Evolutionary conservation across 768 basidiomycete genomes (phyloP).

Genomic region (Lentinula lateritia): DNA sequence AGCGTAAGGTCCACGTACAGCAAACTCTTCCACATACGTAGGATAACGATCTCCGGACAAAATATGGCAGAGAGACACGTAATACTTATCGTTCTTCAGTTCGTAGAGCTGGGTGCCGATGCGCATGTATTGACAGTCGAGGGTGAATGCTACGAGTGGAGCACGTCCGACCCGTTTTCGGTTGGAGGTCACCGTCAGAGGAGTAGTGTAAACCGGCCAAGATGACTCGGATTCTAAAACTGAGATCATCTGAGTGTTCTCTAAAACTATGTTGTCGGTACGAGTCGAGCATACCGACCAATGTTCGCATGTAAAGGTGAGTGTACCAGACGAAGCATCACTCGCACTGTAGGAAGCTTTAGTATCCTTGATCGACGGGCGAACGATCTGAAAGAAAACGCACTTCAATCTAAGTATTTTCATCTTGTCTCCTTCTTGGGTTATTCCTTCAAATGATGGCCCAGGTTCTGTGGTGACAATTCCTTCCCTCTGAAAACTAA

Average conservation of each 20-base stretch:
- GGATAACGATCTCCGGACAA: background rate
- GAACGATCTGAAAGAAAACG: background rate
- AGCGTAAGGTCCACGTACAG: background rate
- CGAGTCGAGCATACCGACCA: too few species aligned
- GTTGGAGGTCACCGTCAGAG: background rate
- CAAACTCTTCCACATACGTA: background rate
- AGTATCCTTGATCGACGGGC: background rate
- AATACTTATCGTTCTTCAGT: too few species aligned
- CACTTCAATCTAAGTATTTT: conserved; percentile 6
- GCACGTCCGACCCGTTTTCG: background rate
- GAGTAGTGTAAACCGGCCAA: background rate
- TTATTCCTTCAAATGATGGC: conserved; percentile 4
- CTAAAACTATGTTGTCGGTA: background rate
- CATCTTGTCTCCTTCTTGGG: background rate
- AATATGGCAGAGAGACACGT: too few species aligned
- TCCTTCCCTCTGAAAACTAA: conserved; percentile 1
- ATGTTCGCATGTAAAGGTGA: too few species aligned
- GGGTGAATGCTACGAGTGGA: background rate
- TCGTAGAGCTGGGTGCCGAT: conserved; percentile 1
- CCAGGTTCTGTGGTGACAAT: background rate
- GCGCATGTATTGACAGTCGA: background rate
- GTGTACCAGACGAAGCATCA: too few species aligned
- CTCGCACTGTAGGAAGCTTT: too few species aligned
- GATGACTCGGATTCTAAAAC: background rate
- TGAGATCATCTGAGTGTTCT: background rate